Conservation (phyloP, 768 basidiomycete genomes). For the Sporobolomyces phaffii region DNA sequence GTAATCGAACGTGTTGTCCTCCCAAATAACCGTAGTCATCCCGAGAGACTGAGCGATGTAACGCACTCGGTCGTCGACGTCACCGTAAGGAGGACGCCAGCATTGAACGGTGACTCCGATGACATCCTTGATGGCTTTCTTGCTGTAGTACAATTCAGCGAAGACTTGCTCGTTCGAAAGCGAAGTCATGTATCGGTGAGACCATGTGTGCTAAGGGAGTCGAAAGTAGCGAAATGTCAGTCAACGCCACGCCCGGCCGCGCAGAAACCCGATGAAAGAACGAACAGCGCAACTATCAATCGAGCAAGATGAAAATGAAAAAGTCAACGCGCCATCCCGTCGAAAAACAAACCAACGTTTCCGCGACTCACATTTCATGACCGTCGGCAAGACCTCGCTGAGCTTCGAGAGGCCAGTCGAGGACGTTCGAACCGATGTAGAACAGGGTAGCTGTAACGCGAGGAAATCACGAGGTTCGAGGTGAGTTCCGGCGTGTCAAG, state of each 20-base stretch:
- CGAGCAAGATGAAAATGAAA: neutral
- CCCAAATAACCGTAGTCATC: slow-evolving; percentile 33
- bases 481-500: neutral
- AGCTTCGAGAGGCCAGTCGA: slow-evolving; percentile 49
- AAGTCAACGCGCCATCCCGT: slow-evolving; percentile 15
- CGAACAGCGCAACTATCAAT: neutral
- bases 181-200: slow-evolving; percentile 43
- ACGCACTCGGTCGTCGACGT: slow-evolving; percentile 66
- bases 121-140: slow-evolving; percentile 75
- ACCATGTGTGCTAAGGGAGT: slow-evolving; percentile 26
- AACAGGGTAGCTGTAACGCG: slow-evolving; percentile 1
- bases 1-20: slow-evolving; percentile 31
- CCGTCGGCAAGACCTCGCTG: slow-evolving; percentile 45
- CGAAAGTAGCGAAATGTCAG: slow-evolving; percentile 46
- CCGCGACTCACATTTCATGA: slow-evolving; percentile 45
- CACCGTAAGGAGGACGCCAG: slow-evolving; percentile 68
- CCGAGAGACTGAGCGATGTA: slow-evolving; percentile 39
- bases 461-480: neutral
- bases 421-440: slow-evolving; percentile 45
- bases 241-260: slow-evolving; percentile 43
- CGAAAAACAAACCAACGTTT: neutral
- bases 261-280: slow-evolving; percentile 38
- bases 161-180: slow-evolving; percentile 70
- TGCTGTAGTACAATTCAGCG: slow-evolving; percentile 81
- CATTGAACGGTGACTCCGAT: slow-evolving; percentile 58